Evolutionary conservation across 768 basidiomycete genomes (phyloP), one percentile per base, ranked within the genome.

Genomic region (Podaxis mareebaensis): DNA sequence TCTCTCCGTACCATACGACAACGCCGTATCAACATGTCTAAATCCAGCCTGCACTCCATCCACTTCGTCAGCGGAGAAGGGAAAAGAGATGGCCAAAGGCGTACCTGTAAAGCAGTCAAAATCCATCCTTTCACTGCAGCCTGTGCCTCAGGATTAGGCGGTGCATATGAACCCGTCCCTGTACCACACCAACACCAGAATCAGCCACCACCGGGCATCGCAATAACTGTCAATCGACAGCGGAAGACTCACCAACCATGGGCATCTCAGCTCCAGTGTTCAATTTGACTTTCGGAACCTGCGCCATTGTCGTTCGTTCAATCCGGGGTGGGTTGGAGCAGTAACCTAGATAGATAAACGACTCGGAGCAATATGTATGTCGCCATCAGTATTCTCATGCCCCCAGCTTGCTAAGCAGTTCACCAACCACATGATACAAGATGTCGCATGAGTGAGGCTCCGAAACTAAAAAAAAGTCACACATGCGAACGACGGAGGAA

Each of bases 111-210:
- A 20, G 80, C 82, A 22, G 72, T 71, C 12, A 76, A 48, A 59
- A 81, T 72, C 79, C 81, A 83, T 17, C 65, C 67, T 63, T 76
- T 72, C 1, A 74, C 77, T 17, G 67, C 69, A 6, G 64, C 75
- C 36, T 73, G 75, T n/a, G 72, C 71, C 60, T 78, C 76, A 3
- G 72, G 60, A 33, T 72, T 74, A 1, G 67, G 20, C 8, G 78
- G 79, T 17, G 75, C 75, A 72, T 75, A 84, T 12, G 77, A 71
- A 11, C 83, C 82, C 44, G 74, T 72, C 12, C 77, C 81, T 79
- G 53, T 52, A 36, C 22, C 33, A 20, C 42, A 44, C 42, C n/a
- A 15, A 13, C 7, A 2, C 7, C 17, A 10, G n/a, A 22, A 6
- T 20, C 20, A 46, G 15, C 5, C 28, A 28, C 28, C 5, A 28